A percentile compares a stretch with the other conserved stretches of the same genome.
phyloP scores from a whole-genome alignment of 805 yeast species.

The Wickerhamomyces alni region DNA sequence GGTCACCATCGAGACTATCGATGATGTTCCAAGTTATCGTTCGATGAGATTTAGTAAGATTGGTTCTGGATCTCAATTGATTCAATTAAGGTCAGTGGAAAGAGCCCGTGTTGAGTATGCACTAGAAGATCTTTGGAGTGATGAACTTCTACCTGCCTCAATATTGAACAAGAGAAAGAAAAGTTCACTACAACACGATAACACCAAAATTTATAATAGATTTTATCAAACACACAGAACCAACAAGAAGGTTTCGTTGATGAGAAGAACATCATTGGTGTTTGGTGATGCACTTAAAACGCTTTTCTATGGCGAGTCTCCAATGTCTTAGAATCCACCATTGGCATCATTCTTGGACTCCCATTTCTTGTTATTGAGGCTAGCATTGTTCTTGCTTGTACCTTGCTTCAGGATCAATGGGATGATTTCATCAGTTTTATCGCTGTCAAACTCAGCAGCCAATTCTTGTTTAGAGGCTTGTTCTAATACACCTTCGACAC shows the following conservation, averaged over 20 bases:
- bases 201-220: not conserved
- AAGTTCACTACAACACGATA: not conserved
- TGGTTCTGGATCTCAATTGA: not conserved
- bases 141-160: conserved; percentile 17
- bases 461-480: conserved; percentile 65
- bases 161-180: conserved; percentile 1
- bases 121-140: conserved; percentile 29
- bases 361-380: conserved; percentile 23
- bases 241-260: conserved; percentile 9
- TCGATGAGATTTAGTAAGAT: conserved; percentile 4
- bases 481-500: conserved; percentile 65
- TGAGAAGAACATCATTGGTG: conserved; percentile 18
- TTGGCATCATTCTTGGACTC: conserved; percentile 42
- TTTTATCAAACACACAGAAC: too few species aligned
- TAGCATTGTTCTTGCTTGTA: conserved; percentile 34
- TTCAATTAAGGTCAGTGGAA: conserved; percentile 14
- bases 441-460: conserved; percentile 62
- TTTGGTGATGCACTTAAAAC: conserved; percentile 18
- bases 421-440: conserved; percentile 50
- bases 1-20: conserved; percentile 11
- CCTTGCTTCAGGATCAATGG: conserved; percentile 58
- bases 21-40: conserved; percentile 3
- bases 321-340: conserved; percentile 18
- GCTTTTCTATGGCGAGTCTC: conserved; percentile 7
- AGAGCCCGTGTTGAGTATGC: conserved; percentile 22